Percentiles rank a stretch among this genome's conserved stretches.
phyloP scores from a whole-genome alignment of 2,329 filamentous ascomycete species.

The Fusarium pseudonygamai region DNA sequence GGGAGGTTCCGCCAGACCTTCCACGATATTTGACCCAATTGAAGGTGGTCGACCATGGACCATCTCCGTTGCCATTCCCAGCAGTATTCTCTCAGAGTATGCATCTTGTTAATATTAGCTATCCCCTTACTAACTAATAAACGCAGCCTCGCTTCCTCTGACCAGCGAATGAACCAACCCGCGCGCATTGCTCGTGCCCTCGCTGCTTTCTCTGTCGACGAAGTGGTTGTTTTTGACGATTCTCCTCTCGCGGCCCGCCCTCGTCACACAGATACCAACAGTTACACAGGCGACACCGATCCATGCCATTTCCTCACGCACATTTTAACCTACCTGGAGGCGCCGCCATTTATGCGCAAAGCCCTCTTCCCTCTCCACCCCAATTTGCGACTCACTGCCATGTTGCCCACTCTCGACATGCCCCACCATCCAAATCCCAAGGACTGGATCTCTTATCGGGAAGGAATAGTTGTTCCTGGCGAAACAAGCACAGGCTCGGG shows the following conservation, averaged over 20 bases:
- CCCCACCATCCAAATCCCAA: conserved; percentile 81
- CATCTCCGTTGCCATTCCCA: conserved; percentile 79
- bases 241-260: conserved; percentile 58
- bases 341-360: conserved; percentile 82
- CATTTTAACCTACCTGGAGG: conserved; percentile 83
- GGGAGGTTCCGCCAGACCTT: conserved; percentile 69
- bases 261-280: conserved; percentile 58
- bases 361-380: conserved; percentile 80
- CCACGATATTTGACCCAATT: conserved; percentile 72
- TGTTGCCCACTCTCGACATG: conserved; percentile 82
- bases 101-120: conserved; percentile 26
- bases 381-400: conserved; percentile 77
- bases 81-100: conserved; percentile 80
- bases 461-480: conserved; percentile 72
- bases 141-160: conserved; percentile 72
- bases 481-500: conserved; percentile 53
- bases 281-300: conserved; percentile 76
- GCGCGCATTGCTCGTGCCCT: conserved; percentile 83
- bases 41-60: conserved; percentile 75
- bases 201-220: conserved; percentile 85
- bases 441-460: conserved; percentile 83
- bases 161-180: conserved; percentile 77
- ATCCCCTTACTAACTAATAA: neutral
- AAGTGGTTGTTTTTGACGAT: conserved; percentile 85
- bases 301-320: conserved; percentile 84